phyloP scores from a whole-genome alignment of 2,329 filamentous ascomycete species.

The Calonectria pseudoturangicola region DNA sequence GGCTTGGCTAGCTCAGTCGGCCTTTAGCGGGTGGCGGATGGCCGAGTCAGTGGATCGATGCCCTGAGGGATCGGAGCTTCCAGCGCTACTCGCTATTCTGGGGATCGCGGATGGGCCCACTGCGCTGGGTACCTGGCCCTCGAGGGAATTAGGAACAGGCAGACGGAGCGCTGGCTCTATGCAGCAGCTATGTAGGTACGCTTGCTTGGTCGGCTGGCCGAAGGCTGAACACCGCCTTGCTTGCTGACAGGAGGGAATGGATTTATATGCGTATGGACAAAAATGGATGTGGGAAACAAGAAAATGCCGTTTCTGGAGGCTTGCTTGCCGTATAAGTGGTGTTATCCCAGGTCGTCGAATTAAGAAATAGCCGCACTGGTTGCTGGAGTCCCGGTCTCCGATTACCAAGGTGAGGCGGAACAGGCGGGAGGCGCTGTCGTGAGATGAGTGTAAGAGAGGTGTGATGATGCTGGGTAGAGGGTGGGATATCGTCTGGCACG shows the following conservation, averaged over 20 bases:
- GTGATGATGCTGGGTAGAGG: conserved; percentile 37
- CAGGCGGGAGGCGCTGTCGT: conserved; percentile 37
- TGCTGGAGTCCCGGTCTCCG: not conserved
- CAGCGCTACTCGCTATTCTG: conserved; percentile 14
- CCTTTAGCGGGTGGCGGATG: conserved; percentile 30
- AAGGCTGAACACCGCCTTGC: conserved; percentile 23
- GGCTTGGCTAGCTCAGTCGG: conserved; percentile 21
- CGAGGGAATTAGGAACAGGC: conserved; percentile 15
- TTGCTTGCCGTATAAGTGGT: conserved; percentile 35
- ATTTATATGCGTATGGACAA: not conserved
- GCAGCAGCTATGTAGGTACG: conserved; percentile 28
- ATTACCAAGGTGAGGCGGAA: conserved; percentile 34
- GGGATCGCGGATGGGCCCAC: conserved; percentile 24
- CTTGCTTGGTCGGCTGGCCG: not conserved
- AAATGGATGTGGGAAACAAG: not conserved
- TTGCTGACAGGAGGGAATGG: conserved; percentile 22
- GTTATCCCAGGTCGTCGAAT: conserved; percentile 23
- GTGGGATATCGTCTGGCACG: conserved; percentile 45
- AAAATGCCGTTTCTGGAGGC: conserved; percentile 38
- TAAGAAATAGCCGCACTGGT: conserved; percentile 29
- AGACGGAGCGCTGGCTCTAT: conserved; percentile 25
- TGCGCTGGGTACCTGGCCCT: conserved; percentile 11
- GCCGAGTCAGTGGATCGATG: conserved; percentile 40
- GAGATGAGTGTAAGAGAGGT: conserved; percentile 45
- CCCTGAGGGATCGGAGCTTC: conserved; percentile 26